Conservation (phyloP, 495 filamentous ascomycete species). For the Pyronema domesticum region DNA sequence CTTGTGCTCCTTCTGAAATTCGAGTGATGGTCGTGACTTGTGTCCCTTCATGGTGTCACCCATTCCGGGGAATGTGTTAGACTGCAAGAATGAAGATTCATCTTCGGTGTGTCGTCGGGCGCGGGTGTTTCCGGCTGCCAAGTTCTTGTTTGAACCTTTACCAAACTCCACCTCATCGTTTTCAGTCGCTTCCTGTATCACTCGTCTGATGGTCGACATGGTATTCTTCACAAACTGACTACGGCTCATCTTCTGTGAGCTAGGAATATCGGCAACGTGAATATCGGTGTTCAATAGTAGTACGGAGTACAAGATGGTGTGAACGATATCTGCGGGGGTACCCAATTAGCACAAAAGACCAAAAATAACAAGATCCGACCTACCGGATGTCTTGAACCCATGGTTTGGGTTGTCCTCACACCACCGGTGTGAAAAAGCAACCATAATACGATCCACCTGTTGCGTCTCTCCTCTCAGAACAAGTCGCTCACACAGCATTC, state of each 20-base stretch:
- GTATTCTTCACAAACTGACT: constrained; percentile 93
- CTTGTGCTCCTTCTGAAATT: constrained; percentile 14
- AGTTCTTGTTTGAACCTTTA: too few species aligned
- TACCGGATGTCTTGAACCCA: constrained; percentile 80
- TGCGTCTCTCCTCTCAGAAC: constrained; percentile 85
- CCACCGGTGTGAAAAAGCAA: constrained; percentile 75
- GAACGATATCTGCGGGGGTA: constrained; percentile 58
- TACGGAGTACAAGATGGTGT: constrained; percentile 92
- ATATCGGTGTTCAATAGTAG: constrained; percentile 92
- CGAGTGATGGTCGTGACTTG: constrained; percentile 15
- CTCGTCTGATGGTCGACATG: constrained; percentile 67
- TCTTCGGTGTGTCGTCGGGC: constrained; percentile 7
- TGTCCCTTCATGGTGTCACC: constrained; percentile 13
- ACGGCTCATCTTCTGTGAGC: constrained; percentile 71
- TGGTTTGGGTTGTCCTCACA: constrained; percentile 87
- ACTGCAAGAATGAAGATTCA: constrained; percentile 1
- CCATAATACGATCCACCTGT: constrained; percentile 85
- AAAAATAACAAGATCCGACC: constrained; percentile 16
- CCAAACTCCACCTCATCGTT: constrained; percentile 3
- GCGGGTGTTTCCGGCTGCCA: constrained; percentile 6
- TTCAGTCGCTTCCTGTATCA: constrained; percentile 39
- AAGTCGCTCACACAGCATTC: constrained; percentile 64
- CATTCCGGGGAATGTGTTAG: constrained; percentile 15
- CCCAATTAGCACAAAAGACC: background rate
- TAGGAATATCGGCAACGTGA: constrained; percentile 78